Conservation (phyloP, 2,329 filamentous ascomycete species). For the Claviceps lovelessii region DNA sequence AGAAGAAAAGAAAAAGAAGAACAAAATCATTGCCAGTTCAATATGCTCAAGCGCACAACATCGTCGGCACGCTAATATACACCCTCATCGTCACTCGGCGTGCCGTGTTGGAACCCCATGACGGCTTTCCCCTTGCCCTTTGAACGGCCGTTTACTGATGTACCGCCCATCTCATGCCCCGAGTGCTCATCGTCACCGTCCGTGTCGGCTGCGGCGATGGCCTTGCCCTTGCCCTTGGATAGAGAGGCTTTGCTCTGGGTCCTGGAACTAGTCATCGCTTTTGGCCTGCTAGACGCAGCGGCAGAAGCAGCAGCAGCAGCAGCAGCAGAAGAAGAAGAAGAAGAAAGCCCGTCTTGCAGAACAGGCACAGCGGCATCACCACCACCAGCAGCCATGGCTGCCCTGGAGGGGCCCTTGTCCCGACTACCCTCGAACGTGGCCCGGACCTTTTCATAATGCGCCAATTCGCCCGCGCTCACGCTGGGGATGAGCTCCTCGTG, state of each 20-base stretch:
- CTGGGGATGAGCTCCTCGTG: conserved; percentile 79
- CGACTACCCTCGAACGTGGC: conserved; percentile 59
- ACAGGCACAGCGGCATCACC: background rate
- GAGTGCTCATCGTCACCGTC: conserved; percentile 19
- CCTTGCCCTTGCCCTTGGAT: conserved; percentile 25
- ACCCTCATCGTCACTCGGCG: conserved; percentile 42
- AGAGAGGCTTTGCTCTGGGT: conserved; percentile 24
- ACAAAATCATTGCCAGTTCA: background rate
- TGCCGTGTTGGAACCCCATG: conserved; percentile 36
- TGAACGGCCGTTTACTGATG: conserved; percentile 17
- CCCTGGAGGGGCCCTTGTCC: conserved; percentile 12
- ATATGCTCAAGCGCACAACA: background rate
- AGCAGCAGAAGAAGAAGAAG: conserved; percentile 15
- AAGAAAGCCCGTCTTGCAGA: conserved; percentile 7
- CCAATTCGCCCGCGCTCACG: conserved; percentile 81
- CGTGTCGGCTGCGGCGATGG: conserved; percentile 14
- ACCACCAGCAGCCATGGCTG: background rate
- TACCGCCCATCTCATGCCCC: conserved; percentile 14
- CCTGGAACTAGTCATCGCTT: conserved; percentile 6
- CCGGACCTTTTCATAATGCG: conserved; percentile 78
- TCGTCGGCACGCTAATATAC: conserved; percentile 28
- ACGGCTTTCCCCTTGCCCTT: conserved; percentile 45
- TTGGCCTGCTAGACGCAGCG: conserved; percentile 10
- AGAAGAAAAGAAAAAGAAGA: background rate
- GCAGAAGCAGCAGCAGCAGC: conserved; percentile 15